Evolutionary conservation across 768 basidiomycete genomes (phyloP).

Genomic region (Udeniomyces megalosporus): DNA sequence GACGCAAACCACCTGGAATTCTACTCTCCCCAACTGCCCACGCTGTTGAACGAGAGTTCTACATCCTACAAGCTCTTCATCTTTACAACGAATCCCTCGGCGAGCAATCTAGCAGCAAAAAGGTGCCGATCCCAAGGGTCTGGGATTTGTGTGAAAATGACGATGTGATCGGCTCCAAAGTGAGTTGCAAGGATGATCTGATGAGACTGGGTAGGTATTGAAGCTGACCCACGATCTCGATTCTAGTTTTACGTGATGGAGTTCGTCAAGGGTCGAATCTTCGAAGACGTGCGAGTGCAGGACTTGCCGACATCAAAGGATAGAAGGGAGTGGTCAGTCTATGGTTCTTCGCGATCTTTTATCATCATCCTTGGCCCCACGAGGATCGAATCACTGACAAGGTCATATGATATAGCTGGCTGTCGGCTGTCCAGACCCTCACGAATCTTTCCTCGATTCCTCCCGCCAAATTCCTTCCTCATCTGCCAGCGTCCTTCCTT

Average conservation of each 20-base stretch:
- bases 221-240: slow-evolving; percentile 28
- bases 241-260: slow-evolving; percentile 98
- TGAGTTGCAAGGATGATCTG: no score
- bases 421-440: slow-evolving; percentile 55
- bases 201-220: background rate
- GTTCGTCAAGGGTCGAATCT: slow-evolving; percentile 83
- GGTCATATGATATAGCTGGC: slow-evolving; percentile 42
- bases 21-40: slow-evolving; percentile 84
- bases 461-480: slow-evolving; percentile 44
- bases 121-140: background rate
- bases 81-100: slow-evolving; percentile 44
- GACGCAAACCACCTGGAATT: slow-evolving; percentile 79
- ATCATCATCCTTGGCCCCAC: background rate
- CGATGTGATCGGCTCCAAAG: slow-evolving; percentile 47
- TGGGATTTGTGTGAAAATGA: slow-evolving; percentile 53
- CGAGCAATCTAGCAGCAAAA: background rate
- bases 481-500: slow-evolving; percentile 51
- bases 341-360: no score
- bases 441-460: slow-evolving; percentile 32
- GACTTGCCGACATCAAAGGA: slow-evolving; percentile 41
- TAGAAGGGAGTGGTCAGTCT: slow-evolving; percentile 51
- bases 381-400: no score
- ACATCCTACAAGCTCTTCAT: slow-evolving; percentile 59
- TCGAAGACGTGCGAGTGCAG: slow-evolving; percentile 65
- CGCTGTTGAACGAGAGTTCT: slow-evolving; percentile 85